phyloP scores from a whole-genome alignment of 2,329 filamentous ascomycete genomes.

The Drechslerella coelobrocha region DNA sequence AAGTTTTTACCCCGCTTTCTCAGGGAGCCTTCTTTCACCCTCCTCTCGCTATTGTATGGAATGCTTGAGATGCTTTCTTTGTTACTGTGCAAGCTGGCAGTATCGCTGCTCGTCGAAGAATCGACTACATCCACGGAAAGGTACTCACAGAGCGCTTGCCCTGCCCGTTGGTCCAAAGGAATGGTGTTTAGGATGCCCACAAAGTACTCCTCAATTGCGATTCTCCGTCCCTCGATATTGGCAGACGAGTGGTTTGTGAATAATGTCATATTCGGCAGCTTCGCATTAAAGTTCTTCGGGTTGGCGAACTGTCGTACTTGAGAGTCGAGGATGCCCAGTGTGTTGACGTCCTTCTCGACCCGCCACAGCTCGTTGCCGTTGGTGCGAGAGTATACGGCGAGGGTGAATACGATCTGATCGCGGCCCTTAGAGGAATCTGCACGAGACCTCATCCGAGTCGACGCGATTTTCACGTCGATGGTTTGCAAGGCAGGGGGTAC shows the following conservation, averaged over 20 bases:
- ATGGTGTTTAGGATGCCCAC: conserved; percentile 79
- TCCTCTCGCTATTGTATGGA: conserved; percentile 58
- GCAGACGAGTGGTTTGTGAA: conserved; percentile 94
- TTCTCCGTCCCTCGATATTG: conserved; percentile 84
- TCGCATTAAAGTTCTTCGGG: conserved; percentile 71
- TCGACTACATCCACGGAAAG: conserved; percentile 73
- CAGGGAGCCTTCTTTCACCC: conserved; percentile 73
- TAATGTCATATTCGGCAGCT: conserved; percentile 80
- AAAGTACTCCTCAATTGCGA: conserved; percentile 82
- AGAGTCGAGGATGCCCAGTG: conserved; percentile 81
- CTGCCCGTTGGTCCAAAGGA: conserved; percentile 76
- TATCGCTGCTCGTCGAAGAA: conserved; percentile 61
- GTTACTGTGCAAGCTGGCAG: conserved; percentile 62
- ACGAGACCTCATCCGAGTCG: conserved; percentile 73
- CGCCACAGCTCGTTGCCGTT: conserved; percentile 85
- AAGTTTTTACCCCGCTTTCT: conserved; percentile 99
- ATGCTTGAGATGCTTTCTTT: conserved; percentile 55
- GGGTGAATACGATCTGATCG: conserved; percentile 70
- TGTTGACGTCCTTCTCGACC: conserved; percentile 86
- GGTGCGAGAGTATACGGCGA: conserved; percentile 81
- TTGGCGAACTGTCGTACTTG: conserved; percentile 72
- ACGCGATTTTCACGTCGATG: conserved; percentile 84
- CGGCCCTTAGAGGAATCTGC: conserved; percentile 44
- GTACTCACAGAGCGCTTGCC: conserved; percentile 84
- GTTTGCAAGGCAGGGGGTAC: conserved; percentile 71